Conservation (phyloP, 2,329 filamentous ascomycete genomes). For the Dactylonectria macrodidyma region DNA sequence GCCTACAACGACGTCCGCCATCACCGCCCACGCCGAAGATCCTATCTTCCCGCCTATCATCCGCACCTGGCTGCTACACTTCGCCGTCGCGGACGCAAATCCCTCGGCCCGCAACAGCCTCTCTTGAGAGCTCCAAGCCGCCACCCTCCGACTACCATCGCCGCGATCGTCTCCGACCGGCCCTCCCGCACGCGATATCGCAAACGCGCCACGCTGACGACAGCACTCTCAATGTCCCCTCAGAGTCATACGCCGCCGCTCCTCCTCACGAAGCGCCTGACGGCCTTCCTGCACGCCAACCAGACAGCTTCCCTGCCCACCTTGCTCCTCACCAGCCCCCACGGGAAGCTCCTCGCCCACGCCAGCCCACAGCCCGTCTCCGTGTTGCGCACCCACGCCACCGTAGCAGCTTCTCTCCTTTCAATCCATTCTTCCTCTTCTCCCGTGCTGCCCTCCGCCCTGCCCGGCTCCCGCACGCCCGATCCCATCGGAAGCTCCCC, state of each 20-base stretch:
- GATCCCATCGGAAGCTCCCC: constrained; percentile 46
- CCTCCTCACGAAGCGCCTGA: constrained; percentile 77
- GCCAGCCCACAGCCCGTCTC: constrained; percentile 70
- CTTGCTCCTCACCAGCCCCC: constrained; percentile 71
- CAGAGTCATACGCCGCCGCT: constrained; percentile 66
- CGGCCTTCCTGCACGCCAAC: constrained; percentile 72
- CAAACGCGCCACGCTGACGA: neutral
- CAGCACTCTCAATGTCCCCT: constrained; percentile 51
- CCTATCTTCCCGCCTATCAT: neutral
- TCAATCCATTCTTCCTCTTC: constrained; percentile 67
- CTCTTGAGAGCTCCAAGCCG: constrained; percentile 4
- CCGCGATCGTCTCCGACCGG: neutral
- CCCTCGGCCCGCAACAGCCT: constrained; percentile 14
- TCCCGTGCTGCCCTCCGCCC: constrained; percentile 58
- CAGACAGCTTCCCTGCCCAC: constrained; percentile 71
- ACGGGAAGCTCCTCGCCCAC: constrained; percentile 76
- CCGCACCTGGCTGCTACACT: neutral
- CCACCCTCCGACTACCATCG: neutral
- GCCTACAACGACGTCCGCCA: neutral
- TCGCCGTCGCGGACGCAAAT: constrained; percentile 9
- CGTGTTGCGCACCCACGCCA: constrained; percentile 73
- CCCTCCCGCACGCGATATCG: neutral
- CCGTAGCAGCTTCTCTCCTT: constrained; percentile 75
- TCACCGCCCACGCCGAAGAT: neutral
- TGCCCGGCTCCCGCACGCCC: constrained; percentile 55